phyloP scores from a whole-genome alignment of 768 basidiomycete genomes.

The Boletus vermiculosoides region DNA sequence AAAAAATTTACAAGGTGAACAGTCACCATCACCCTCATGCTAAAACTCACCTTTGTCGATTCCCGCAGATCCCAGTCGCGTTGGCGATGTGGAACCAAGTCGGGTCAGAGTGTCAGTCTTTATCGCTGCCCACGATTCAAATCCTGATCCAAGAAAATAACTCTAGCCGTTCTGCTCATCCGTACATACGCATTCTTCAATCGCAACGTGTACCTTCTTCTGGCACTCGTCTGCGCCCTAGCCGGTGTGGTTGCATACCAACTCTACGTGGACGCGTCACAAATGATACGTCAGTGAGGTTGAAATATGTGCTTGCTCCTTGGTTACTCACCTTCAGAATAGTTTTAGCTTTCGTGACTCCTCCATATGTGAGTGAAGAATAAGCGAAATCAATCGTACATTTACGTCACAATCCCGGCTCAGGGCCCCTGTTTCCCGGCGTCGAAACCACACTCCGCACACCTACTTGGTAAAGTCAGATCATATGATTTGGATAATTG shows the following conservation, averaged over 20 bases:
- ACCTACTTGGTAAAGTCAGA: conserved; percentile 61
- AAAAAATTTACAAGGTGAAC: conserved; percentile 66
- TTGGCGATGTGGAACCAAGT: conserved; percentile 89
- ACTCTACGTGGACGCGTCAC: conserved; percentile 72
- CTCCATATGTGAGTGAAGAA: conserved; percentile 50
- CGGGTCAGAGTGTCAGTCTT: conserved; percentile 64
- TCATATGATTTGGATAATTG: not conserved
- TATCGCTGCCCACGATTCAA: not conserved
- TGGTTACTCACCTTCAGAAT: conserved; percentile 12
- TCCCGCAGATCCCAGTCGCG: conserved; percentile 66
- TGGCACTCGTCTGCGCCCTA: conserved; percentile 61
- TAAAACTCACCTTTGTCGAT: not conserved
- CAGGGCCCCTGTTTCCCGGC: conserved; percentile 75
- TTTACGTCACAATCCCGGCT: conserved; percentile 30
- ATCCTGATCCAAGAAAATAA: conserved; percentile 10
- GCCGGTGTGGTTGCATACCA: conserved; percentile 78
- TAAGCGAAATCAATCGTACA: not conserved
- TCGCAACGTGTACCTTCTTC: conserved; percentile 65
- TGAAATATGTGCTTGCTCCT: not conserved
- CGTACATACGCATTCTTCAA: conserved; percentile 87
- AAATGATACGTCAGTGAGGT: conserved; percentile 64
- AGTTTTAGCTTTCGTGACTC: conserved; percentile 68
- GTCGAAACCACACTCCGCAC: conserved; percentile 81
- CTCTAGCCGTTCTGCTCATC: conserved; percentile 70
- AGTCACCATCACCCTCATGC: not conserved